Base-by-base conservation (phyloP, 257 asterid genomes). In the Fraxinus anomala region DNA sequence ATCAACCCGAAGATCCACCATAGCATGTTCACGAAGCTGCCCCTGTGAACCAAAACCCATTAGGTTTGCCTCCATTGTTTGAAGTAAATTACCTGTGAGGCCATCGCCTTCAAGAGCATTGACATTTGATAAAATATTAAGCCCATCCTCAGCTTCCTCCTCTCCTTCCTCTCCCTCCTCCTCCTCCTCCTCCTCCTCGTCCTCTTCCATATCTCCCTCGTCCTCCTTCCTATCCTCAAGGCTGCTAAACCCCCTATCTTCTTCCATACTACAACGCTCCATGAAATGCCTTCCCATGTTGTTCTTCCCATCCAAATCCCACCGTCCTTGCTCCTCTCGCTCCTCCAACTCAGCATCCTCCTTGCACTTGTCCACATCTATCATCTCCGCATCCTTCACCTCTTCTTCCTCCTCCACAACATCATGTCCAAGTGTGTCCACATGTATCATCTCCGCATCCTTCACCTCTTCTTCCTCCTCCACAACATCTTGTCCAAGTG, bases 61-160 rank as follows among this genome's bases (percentile, higher is more conserved):
- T 30, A 86, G 90, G 81, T 72, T 83, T 36, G 74, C 76, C 72
- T 87, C 95, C 91, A 89, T 73, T 34, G 84, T 83, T 82, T 88
- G 91, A 76, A 95, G 91, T 44, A 87, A 86, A 84, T 91, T 91
- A 16, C 95, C 97, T 0, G 94, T 82, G 72, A 82, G 82, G 23
- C 87, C 96, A 26, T 92, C 89, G 24, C 82, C 92, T 75, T 81
- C 92, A 63, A 86, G 84, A 73, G 81, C 51, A 71, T 82, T 80
- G 44, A 78, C 90, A 59, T 73, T 76, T 3, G 85, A 83, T 37
- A 78, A 81, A 84, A 76, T 79, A 80, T 84, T 82, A 84, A 84
- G 86, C 31, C 83, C 73, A 19, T 88, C 80, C 56, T 73, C 88
- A 1, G 17, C 83, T 68, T 84, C 91, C 13, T 82, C 89, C 42